Percentiles rank a stretch among this genome's conserved stretches.
Conservation (phyloP, 2,329 filamentous ascomycete genomes). For the Exophiala oligosperma region DNA sequence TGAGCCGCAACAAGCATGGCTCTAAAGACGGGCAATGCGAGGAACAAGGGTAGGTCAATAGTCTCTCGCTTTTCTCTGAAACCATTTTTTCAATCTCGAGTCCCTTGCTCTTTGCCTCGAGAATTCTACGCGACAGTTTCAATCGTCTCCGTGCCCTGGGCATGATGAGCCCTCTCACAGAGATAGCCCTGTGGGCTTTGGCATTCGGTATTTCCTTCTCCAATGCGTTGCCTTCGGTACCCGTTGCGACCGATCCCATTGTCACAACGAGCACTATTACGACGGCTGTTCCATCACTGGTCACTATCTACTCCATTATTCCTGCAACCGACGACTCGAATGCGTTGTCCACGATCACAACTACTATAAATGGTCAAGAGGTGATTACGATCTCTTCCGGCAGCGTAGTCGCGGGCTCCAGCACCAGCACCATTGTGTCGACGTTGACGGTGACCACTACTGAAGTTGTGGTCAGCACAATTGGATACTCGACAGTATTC, state of each 20-base stretch:
- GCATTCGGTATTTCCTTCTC: conserved; percentile 5
- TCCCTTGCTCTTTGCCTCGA: conserved; percentile 1
- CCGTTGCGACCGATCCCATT: conserved; percentile 23
- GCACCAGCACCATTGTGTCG: conserved; percentile 21
- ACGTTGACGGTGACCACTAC: conserved; percentile 16
- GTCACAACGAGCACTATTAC: conserved; percentile 14
- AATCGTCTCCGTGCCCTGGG: conserved; percentile 11
- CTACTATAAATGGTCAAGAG: conserved; percentile 10
- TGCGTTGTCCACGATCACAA: conserved; percentile 12
- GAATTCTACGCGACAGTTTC: conserved; percentile 1
- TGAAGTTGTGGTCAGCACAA: conserved; percentile 16
- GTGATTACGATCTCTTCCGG: conserved; percentile 8
- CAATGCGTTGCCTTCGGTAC: conserved; percentile 18
- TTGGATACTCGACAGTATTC: conserved; percentile 19
- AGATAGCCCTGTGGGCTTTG: conserved; percentile 9
- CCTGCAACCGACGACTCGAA: conserved; percentile 10
- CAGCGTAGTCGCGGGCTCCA: conserved; percentile 4
- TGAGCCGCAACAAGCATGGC: neutral
- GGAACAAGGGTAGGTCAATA: neutral
- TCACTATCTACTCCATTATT: conserved; percentile 21
- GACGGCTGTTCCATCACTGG: conserved; percentile 15
- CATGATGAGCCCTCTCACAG: conserved; percentile 6
- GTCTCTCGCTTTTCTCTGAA: neutral
- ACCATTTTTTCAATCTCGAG: neutral
- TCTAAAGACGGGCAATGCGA: neutral